These are phyloP conservation scores for Zygosaccharomyces kombuchaensis DNA, from an alignment of 805 yeast species.

Conservation along the genomic window DNA sequence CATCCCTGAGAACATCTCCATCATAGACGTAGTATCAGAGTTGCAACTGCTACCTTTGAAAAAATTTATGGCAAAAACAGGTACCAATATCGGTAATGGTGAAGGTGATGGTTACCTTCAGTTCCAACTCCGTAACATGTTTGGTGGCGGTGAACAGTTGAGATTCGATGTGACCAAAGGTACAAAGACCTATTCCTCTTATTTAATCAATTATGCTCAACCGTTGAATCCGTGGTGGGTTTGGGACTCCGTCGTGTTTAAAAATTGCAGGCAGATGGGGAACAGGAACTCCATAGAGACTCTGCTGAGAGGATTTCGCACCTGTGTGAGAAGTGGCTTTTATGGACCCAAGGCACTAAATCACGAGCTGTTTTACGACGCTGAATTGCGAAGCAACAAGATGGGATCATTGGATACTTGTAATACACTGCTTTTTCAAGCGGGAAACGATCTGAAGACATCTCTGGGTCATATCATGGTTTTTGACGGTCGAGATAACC, in stretches of 20 bases:
- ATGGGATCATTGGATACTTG: slow-evolving; percentile 45
- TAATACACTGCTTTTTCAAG: slow-evolving; percentile 50
- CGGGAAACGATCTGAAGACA: slow-evolving; percentile 61
- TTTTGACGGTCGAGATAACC: slow-evolving; percentile 41
- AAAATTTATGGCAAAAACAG: slow-evolving; percentile 77
- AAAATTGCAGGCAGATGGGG: slow-evolving; percentile 51
- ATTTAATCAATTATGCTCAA: slow-evolving; percentile 46
- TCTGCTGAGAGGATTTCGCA: slow-evolving; percentile 38
- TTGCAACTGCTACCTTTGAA: slow-evolving; percentile 50
- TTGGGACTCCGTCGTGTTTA: slow-evolving; percentile 48
- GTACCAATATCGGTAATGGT: slow-evolving; percentile 93
- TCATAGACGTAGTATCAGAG: slow-evolving; percentile 31
- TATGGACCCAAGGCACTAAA: slow-evolving; percentile 29
- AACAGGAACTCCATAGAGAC: slow-evolving; percentile 45
- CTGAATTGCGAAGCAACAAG: slow-evolving; percentile 41
- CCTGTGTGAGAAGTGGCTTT: slow-evolving; percentile 22
- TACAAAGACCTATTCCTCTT: slow-evolving; percentile 55
- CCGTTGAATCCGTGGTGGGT: slow-evolving; percentile 51
- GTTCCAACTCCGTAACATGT: slow-evolving; percentile 54
- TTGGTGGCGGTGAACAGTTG: slow-evolving; percentile 67
- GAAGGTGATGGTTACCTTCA: slow-evolving; percentile 93
- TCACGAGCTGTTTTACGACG: slow-evolving; percentile 48
- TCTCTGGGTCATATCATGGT: slow-evolving; percentile 41
- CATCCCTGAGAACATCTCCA: slow-evolving; percentile 12
- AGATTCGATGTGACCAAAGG: slow-evolving; percentile 55